Base-by-base conservation (phyloP, 352 stramenopile species). In the Phytophthora chlamydospora region DNA sequence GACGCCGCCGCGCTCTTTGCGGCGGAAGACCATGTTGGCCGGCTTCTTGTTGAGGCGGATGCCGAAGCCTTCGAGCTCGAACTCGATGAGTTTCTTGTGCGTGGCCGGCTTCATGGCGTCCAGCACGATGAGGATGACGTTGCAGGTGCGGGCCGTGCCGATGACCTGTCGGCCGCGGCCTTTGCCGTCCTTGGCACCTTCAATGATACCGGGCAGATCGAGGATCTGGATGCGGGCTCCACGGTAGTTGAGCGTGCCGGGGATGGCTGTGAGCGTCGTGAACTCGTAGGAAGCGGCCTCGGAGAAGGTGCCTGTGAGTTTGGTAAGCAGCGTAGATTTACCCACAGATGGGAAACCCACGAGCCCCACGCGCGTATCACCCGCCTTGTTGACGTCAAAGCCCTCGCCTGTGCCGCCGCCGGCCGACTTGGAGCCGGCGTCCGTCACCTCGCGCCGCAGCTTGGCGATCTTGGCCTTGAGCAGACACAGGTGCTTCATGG, bases 71-170 rank as follows among this genome's bases (percentile, higher is more conserved):
- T 99, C 95, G 21, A 99, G 85, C 82, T 99, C 98, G 61, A 94
- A 84, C 83, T 99, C 97, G 60, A 99, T 99, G 44, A 99, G 90
- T 63, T 98, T 97, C 80, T 99, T 99, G 83, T 99, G 97, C 8
- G 94, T 99, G 34, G 98, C 89, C 13, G 95, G 95, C 79, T 99
- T 99, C 71, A 88, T 93, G 27, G 91, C 84, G 68, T 99, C 97
- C 49, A 99, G 81, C 51, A 99, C 97, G 58, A 99, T 98, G 27
- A 99, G 75, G 59, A 99, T 98, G 40, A 99, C 80, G 78, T 99
- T 99, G 78, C 96, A 99, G 33, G 97, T 99, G 17, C 97, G 85
- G 17, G 97, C 98, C 8, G 96, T 98, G 52, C 86, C 90, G 73
- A 99, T 99, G 66, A 99, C 96, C 80, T 99, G 95, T 54, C 96